Base-by-base conservation (phyloP, 2,329 filamentous ascomycete species). In the Xylariaceae sp. region DNA sequence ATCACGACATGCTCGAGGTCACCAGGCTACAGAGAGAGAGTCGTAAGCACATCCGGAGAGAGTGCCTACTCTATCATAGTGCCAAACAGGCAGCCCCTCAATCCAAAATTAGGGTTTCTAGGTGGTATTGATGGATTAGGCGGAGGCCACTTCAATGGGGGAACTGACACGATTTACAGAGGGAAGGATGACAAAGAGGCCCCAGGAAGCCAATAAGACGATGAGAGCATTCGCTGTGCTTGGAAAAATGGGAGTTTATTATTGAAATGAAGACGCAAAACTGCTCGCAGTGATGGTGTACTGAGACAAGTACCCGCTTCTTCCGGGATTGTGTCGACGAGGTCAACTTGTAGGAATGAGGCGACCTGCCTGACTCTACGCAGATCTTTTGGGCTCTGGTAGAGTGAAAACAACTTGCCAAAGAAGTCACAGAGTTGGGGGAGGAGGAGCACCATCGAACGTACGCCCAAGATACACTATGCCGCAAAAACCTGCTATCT, bases 11-110 rank as follows among this genome's bases (percentile, higher is more conserved):
- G 17, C 13, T 13, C 11, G 17, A 21, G 35, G 35, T 14, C 31
- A 19, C 35, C 29, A 38, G 28, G 35, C 28, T 11, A 28, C 26
- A 5, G 35, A 16, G 8, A 38, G 16, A 11, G 35, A 26, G 11
- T 38, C 28, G 9, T 31, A 38, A 11, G 13, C 17, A 19, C 35
- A 38, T 16, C 28, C 13, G 31, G 35, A 3, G 35, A 15, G 17
- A 31, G 17, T 6, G 29, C 29, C 12, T 31, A 19, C 13, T 32
- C 35, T 27, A 4, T 15, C 11, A 19, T 31, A 13, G 17, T 5
- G 2, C 35, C 29, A 9, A 27, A 38, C 7, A 31, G n/a, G 15
- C 35, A 38, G 14, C n/a, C 9, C 13, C 23, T 38, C 9, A 38
- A 12, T 6, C 35, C 28, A 3, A 19, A 18, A 2, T 4, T 3